phyloP scores from a whole-genome alignment of 495 filamentous ascomycete species.

The Achaetomiella virescens region DNA sequence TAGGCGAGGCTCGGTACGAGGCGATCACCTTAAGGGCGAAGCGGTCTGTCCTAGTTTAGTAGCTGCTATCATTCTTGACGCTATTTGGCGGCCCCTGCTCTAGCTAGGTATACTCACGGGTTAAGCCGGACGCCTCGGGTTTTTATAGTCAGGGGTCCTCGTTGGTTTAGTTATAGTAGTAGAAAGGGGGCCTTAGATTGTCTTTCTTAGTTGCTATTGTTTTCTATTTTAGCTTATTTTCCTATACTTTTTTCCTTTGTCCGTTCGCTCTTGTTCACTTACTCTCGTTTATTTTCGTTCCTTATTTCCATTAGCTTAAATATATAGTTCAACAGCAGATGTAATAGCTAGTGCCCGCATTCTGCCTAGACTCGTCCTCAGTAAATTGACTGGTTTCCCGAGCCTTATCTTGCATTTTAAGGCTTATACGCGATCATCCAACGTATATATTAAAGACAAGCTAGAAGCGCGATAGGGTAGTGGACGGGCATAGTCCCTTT shows the following conservation, averaged over 20 bases:
- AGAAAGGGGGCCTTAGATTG: not conserved
- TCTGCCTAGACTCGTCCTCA: not conserved
- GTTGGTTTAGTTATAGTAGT: not conserved
- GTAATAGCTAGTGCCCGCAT: not conserved
- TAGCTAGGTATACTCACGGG: not conserved
- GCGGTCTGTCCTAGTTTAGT: slow-evolving; percentile 2
- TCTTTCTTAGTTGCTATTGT: slow-evolving; percentile 2
- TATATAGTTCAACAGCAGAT: slow-evolving; percentile 1
- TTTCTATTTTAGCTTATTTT: slow-evolving; percentile 1
- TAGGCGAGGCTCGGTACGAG: not conserved
- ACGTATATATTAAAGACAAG: no score
- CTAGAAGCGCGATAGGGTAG: no score
- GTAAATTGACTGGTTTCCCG: slow-evolving; percentile 4
- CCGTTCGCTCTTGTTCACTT: not conserved
- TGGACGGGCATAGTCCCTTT: no score
- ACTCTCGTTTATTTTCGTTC: not conserved
- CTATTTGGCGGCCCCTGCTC: not conserved
- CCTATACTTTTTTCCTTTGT: not conserved
- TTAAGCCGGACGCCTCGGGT: slow-evolving; percentile 1
- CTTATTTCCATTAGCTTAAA: not conserved
- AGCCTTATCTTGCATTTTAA: not conserved
- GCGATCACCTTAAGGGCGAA: slow-evolving; percentile 2
- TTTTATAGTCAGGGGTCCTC: not conserved
- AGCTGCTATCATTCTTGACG: not conserved
- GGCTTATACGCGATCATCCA: no score